These are phyloP conservation scores for Vigna radiata DNA, from an alignment of 306 rosid species.

Conservation along the genomic window DNA sequence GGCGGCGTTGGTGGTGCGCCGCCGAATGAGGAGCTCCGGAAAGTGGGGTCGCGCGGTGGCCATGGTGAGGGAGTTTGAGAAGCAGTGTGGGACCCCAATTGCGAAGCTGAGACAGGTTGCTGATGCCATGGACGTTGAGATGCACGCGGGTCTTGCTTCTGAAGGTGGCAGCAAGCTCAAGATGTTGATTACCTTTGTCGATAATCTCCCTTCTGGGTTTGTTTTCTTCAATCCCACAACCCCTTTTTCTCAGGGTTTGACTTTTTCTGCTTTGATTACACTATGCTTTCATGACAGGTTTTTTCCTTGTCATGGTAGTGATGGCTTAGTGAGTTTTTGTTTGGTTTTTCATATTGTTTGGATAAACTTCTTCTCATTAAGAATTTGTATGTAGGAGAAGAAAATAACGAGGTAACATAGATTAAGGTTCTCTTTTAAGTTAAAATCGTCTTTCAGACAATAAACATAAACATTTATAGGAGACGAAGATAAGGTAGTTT, in stretches of 20 bases:
- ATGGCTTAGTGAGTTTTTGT: background rate
- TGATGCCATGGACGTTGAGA: conserved; percentile 93
- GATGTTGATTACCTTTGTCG: conserved; percentile 93
- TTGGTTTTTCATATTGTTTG: background rate
- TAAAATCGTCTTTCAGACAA: background rate
- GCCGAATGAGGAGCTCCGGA: conserved; percentile 55
- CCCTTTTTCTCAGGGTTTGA: conserved; percentile 1
- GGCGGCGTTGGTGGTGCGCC: conserved; percentile 71
- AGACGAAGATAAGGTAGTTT: no score
- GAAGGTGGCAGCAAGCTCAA: conserved; percentile 96
- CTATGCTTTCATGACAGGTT: background rate
- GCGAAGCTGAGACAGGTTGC: conserved; percentile 76
- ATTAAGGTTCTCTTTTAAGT: background rate
- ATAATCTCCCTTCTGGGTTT: conserved; percentile 95
- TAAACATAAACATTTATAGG: background rate
- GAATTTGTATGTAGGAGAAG: background rate
- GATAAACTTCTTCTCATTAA: background rate
- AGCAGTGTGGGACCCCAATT: conserved; percentile 70
- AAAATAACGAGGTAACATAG: background rate
- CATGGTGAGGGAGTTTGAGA: conserved; percentile 72
- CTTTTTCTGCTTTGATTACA: background rate
- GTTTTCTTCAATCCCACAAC: background rate
- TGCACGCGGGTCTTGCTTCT: conserved; percentile 96
- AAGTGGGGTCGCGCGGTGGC: conserved; percentile 65
- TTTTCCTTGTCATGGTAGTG: background rate